These are phyloP conservation scores for Triglochin maritima DNA, from an alignment of 106 monocot genomes.

Conservation along the genomic window DNA sequence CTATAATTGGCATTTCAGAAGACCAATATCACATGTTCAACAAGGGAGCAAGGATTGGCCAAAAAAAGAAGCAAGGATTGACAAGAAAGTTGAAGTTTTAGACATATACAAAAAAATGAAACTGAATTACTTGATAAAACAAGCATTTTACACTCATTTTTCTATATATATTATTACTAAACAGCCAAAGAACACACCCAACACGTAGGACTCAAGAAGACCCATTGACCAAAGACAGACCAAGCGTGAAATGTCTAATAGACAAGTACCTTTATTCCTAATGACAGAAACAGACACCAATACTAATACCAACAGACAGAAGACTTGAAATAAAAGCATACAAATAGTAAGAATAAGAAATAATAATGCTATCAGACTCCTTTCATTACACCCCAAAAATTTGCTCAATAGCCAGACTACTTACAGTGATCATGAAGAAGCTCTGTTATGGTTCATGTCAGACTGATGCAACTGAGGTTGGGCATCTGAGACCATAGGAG, in stretches of 20 bases:
- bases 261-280: conserved; percentile 1
- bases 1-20: too few species aligned
- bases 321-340: not conserved
- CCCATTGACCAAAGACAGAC: not conserved
- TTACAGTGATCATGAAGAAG: conserved; percentile 17
- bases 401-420: not conserved
- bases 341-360: conserved; percentile 7
- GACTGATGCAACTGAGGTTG: conserved; percentile 7
- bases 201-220: not conserved
- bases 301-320: conserved; percentile 1
- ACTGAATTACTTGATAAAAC: too few species aligned
- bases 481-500: conserved; percentile 2
- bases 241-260: not conserved
- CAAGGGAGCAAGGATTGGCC: too few species aligned
- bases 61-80: too few species aligned
- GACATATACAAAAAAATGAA: too few species aligned
- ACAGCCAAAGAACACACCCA: not conserved
- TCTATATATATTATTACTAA: not conserved
- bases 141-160: not conserved
- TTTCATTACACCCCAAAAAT: conserved; percentile 5
- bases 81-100: too few species aligned
- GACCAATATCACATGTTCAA: too few species aligned
- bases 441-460: conserved; percentile 20
- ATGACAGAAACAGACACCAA: conserved; percentile 2
- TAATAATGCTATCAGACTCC: conserved; percentile 3